phyloP scores from a whole-genome alignment of 163 green algal genomes.

The Volvox carteri region DNA sequence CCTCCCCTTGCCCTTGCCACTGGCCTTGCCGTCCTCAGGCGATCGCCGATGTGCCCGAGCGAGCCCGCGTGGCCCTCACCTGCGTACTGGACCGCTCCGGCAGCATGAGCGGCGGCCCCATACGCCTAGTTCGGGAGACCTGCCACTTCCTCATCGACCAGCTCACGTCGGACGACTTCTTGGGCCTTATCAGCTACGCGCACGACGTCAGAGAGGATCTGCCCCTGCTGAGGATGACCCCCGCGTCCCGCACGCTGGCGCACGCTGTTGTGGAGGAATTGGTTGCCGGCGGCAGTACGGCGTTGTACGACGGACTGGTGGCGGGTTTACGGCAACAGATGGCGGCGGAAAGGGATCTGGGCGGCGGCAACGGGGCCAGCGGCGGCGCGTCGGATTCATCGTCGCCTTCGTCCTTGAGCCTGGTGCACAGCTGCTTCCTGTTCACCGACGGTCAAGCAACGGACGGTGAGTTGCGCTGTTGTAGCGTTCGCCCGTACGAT shows the following conservation, averaged over 20 bases:
- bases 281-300: background rate
- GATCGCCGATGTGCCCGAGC: background rate
- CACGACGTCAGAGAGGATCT: conserved; percentile 21
- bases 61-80: conserved; percentile 55
- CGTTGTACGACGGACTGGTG: conserved; percentile 33
- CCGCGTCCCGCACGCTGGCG: background rate
- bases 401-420: background rate
- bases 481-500: no score
- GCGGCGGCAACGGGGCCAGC: background rate
- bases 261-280: conserved; percentile 19
- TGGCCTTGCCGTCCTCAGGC: background rate
- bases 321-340: conserved; percentile 54
- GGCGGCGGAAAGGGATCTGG: conserved; percentile 6
- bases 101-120: conserved; percentile 54
- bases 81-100: conserved; percentile 63
- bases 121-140: conserved; percentile 59
- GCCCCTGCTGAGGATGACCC: conserved; percentile 42
- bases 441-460: conserved; percentile 61
- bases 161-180: conserved; percentile 47
- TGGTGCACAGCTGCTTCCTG: conserved; percentile 52
- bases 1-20: background rate
- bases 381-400: background rate
- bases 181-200: conserved; percentile 33
- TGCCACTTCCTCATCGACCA: conserved; percentile 62
- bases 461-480: conserved; percentile 28